These are phyloP conservation scores for Urtica urens DNA, from an alignment of 306 rosid species.

Conservation along the genomic window DNA sequence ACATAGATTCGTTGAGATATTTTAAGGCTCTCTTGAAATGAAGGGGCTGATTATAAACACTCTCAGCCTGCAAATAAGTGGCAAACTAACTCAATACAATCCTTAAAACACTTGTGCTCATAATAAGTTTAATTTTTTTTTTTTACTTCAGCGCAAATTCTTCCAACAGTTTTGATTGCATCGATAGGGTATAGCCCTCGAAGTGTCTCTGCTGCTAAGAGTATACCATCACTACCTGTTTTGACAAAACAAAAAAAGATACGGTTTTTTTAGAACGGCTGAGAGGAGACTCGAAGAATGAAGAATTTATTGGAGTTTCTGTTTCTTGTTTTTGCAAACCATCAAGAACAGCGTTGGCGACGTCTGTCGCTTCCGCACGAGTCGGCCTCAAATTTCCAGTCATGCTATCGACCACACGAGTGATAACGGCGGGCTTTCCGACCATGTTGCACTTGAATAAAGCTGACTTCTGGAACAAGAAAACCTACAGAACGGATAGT, in stretches of 20 bases:
- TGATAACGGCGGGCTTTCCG: slow-evolving; percentile 38
- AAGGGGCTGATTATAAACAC: slow-evolving; percentile 15
- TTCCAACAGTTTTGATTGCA: slow-evolving; percentile 26
- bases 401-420: slow-evolving; percentile 41
- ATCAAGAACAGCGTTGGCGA: slow-evolving; percentile 43
- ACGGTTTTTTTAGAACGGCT: too few relatives aligned
- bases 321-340: too few relatives aligned
- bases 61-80: slow-evolving; percentile 14
- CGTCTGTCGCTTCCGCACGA: slow-evolving; percentile 44
- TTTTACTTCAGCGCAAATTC: slow-evolving; percentile 20
- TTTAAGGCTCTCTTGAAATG: slow-evolving; percentile 13
- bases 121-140: neutral
- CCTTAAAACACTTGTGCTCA: neutral
- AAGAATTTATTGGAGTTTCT: too few relatives aligned
- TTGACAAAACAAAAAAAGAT: neutral
- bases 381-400: slow-evolving; percentile 31
- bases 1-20: slow-evolving; percentile 13
- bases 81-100: neutral
- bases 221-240: slow-evolving; percentile 27
- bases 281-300: too few relatives aligned
- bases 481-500: slow-evolving; percentile 12
- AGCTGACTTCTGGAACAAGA: slow-evolving; percentile 33
- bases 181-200: slow-evolving; percentile 30
- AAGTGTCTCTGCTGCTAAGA: slow-evolving; percentile 36
- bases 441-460: slow-evolving; percentile 24